A percentile compares a stretch with the other conserved stretches of the same genome.
Evolutionary conservation across 2,329 filamentous ascomycete genomes (phyloP).

Genomic region (Endoconidiophora polonica): DNA sequence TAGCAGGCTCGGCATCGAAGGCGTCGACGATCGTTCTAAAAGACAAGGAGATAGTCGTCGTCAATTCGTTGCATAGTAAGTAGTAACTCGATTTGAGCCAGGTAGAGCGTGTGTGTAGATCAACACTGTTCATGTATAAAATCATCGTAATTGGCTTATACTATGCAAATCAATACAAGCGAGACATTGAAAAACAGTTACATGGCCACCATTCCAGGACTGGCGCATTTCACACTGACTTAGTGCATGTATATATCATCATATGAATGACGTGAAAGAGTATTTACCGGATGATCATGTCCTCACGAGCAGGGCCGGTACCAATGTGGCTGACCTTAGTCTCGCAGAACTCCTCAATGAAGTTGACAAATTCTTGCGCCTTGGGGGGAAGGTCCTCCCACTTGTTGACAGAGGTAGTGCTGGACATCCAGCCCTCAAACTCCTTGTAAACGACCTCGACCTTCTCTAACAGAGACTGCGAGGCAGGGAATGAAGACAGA

Average conservation of each 20-base stretch:
- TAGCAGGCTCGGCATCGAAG: no score
- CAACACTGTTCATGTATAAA: background rate
- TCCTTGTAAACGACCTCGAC: constrained; percentile 52
- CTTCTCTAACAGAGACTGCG: constrained; percentile 38
- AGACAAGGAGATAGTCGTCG: background rate
- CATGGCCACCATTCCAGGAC: constrained; percentile 13
- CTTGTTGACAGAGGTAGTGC: constrained; percentile 41
- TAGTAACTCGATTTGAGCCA: background rate
- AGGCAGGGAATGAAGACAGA: constrained; percentile 47
- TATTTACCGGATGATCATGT: constrained; percentile 34
- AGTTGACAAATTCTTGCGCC: constrained; percentile 49
- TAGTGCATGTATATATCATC: background rate
- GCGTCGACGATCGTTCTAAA: no score
- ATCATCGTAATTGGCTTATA: no score
- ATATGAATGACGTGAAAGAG: background rate
- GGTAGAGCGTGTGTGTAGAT: background rate
- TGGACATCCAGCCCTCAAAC: constrained; percentile 51
- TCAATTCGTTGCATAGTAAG: background rate
- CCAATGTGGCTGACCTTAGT: constrained; percentile 44
- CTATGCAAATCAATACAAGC: background rate
- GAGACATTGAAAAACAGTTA: background rate
- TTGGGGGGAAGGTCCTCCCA: constrained; percentile 47
- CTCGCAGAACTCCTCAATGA: constrained; percentile 48
- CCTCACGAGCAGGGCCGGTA: constrained; percentile 46
- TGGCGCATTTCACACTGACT: constrained; percentile 13